These are phyloP conservation scores for Schwanniomyces sp. DNA, from an alignment of 805 yeast genomes.

Conservation along the genomic window DNA sequence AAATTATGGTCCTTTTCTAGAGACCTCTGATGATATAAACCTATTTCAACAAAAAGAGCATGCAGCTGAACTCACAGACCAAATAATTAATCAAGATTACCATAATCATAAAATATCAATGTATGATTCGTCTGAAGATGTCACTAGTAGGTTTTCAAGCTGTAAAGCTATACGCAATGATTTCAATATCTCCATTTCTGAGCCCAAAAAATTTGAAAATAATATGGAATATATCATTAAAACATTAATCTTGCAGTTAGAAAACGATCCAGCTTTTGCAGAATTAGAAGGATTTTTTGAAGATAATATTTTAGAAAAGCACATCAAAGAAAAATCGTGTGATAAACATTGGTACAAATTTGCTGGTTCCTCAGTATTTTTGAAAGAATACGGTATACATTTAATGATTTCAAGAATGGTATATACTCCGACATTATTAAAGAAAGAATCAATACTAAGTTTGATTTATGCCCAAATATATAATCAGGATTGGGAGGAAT, in stretches of 20 bases:
- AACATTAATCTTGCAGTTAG: constrained; percentile 4
- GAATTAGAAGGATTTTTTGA: constrained; percentile 5
- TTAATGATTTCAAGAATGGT: constrained; percentile 28
- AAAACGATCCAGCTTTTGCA: constrained; percentile 8
- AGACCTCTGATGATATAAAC: not conserved
- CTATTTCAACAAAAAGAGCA: not conserved
- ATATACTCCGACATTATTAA: constrained; percentile 20
- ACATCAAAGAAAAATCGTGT: constrained; percentile 5
- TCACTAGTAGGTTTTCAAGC: not conserved
- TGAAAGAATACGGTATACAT: constrained; percentile 31
- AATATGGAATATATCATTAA: constrained; percentile 1
- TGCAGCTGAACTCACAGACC: not conserved
- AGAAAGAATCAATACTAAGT: constrained; percentile 25
- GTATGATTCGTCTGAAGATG: not conserved
- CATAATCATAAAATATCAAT: constrained; percentile 1
- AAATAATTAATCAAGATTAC: not conserved
- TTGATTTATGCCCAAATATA: constrained; percentile 14
- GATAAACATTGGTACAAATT: constrained; percentile 30
- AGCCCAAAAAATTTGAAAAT: constrained; percentile 2
- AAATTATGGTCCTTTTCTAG: not conserved
- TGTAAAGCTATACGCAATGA: not conserved
- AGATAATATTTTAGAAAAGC: constrained; percentile 7
- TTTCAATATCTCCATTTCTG: constrained; percentile 2
- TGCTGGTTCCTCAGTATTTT: constrained; percentile 33
- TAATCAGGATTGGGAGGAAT: constrained; percentile 11